Evolutionary conservation across 208 protist species (phyloP).

Genomic region (Trypanosoma cruzi): DNA sequence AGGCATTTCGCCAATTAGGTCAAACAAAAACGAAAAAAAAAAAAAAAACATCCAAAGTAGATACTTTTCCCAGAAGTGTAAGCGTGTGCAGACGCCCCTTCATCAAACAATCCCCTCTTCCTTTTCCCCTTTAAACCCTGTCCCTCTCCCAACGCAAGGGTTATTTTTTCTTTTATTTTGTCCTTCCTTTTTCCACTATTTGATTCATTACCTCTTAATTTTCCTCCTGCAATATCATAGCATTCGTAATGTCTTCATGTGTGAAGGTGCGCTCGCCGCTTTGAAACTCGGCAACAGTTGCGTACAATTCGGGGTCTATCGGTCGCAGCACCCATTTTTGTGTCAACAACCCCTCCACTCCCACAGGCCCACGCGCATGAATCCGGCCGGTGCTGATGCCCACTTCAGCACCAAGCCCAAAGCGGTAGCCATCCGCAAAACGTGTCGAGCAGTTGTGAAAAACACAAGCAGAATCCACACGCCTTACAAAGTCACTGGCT

Average conservation of each 20-base stretch:
- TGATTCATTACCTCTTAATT: no score
- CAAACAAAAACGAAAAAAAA: conserved; percentile 6
- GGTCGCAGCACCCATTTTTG: conserved; percentile 63
- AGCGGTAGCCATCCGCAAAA: conserved; percentile 92
- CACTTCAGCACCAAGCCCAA: conserved; percentile 94
- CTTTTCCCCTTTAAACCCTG: no score
- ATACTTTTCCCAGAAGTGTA: background rate
- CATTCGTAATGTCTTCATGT: conserved; percentile 31
- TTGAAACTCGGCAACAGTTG: conserved; percentile 56
- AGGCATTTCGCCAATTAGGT: no score
- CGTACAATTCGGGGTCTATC: conserved; percentile 21
- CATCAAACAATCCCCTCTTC: no score
- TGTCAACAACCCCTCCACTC: conserved; percentile 91
- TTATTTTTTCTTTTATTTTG: no score
- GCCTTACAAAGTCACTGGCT: conserved; percentile 50
- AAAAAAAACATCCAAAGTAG: background rate
- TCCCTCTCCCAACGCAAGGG: no score
- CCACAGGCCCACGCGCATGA: conserved; percentile 93
- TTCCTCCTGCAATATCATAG: conserved; percentile 2
- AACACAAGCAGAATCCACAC: conserved; percentile 89
- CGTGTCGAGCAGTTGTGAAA: conserved; percentile 93
- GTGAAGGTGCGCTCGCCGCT: conserved; percentile 48
- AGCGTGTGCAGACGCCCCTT: no score
- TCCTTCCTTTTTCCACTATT: no score
- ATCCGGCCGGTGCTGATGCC: conserved; percentile 91